phyloP scores from a whole-genome alignment of 306 rosid genomes.

The Lithocarpus polystachyus region DNA sequence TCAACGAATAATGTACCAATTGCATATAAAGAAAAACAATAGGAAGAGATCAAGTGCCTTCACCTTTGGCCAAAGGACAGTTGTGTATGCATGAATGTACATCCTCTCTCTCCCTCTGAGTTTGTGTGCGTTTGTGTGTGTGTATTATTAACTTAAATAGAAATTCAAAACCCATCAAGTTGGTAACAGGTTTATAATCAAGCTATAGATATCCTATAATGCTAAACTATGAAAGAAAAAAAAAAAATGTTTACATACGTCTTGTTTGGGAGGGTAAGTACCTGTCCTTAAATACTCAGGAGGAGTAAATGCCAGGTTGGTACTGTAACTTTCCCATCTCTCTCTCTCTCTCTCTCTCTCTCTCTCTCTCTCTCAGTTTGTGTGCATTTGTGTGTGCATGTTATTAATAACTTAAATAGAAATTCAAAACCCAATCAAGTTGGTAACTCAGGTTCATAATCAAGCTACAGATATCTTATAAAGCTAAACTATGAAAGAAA shows the following conservation, averaged over 20 bases:
- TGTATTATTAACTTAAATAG: background rate
- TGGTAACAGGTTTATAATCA: conserved; percentile 9
- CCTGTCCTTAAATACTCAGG: conserved; percentile 94
- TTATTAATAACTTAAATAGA: background rate
- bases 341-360: conserved; percentile 10
- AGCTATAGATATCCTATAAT: background rate
- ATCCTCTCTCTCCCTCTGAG: background rate
- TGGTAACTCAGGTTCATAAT: background rate
- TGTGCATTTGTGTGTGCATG: too few species aligned
- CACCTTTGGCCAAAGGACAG: background rate
- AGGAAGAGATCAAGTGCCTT: background rate
- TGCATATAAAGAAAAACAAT: background rate
- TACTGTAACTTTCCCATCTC: conserved; percentile 98
- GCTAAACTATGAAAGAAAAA: conserved; percentile 5
- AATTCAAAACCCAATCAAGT: background rate
- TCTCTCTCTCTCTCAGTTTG: background rate
- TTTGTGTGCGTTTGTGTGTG: background rate
- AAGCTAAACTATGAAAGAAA: conserved; percentile 1
- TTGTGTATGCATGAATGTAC: background rate
- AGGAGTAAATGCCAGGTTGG: conserved; percentile 93
- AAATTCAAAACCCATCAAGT: background rate
- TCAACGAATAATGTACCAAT: background rate
- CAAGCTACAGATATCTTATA: conserved; percentile 9
- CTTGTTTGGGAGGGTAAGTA: conserved; percentile 20
- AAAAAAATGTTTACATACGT: background rate